Evolutionary conservation across 2,329 filamentous ascomycete species (phyloP).

Genomic region (Lecanicillium sp.): DNA sequence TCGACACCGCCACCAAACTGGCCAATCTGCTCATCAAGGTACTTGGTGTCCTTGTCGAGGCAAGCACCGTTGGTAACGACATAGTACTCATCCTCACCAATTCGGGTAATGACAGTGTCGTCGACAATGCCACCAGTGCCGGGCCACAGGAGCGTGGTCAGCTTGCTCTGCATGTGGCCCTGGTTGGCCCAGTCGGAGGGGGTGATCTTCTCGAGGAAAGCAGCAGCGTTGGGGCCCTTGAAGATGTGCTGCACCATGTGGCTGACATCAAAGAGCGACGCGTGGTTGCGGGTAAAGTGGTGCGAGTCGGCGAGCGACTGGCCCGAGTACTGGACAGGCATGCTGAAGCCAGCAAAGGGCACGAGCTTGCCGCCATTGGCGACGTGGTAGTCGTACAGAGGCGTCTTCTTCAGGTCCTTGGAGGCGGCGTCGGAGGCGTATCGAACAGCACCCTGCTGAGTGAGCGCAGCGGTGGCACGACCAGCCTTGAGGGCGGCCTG

Average conservation of each 20-base stretch:
- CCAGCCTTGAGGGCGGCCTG: conserved; percentile 13
- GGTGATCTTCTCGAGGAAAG: conserved; percentile 77
- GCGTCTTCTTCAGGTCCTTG: conserved; percentile 49
- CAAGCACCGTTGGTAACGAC: conserved; percentile 94
- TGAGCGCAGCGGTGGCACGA: conserved; percentile 10
- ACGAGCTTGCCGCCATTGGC: conserved; percentile 85
- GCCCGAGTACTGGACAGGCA: conserved; percentile 83
- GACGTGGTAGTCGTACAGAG: conserved; percentile 71
- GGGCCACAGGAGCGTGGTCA: conserved; percentile 77
- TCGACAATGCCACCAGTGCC: conserved; percentile 86
- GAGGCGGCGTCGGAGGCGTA: conserved; percentile 19
- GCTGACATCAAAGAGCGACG: conserved; percentile 89
- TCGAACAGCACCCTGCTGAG: conserved; percentile 12
- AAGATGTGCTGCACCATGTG: conserved; percentile 95
- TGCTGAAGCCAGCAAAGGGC: conserved; percentile 85
- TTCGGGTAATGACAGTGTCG: conserved; percentile 80
- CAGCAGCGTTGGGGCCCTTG: conserved; percentile 68
- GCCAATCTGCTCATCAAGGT: conserved; percentile 61
- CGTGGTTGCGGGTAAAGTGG: conserved; percentile 78
- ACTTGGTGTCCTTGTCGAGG: conserved; percentile 77
- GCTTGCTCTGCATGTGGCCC: conserved; percentile 59
- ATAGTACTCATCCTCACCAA: conserved; percentile 71
- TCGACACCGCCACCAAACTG: conserved; percentile 44
- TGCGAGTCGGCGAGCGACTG: conserved; percentile 78
- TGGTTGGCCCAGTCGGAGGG: conserved; percentile 64